Base-by-base conservation (phyloP, 1,284 basidiomycete species). In the Schizophyllum amplum region DNA sequence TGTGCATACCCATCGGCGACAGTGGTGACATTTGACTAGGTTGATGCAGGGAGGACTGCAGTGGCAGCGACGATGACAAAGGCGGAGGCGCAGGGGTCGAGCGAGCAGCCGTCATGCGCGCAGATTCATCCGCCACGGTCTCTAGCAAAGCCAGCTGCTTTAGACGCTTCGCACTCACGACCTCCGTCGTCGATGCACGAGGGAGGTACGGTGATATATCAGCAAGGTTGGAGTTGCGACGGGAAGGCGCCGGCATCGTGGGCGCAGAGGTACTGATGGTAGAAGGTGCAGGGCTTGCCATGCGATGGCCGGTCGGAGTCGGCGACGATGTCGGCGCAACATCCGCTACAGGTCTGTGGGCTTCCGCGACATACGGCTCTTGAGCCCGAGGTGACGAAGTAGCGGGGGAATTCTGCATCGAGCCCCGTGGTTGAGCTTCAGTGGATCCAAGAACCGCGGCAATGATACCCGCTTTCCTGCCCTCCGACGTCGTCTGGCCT, bases 81-180 rank as follows among this genome's bases (percentile, higher is more conserved):
- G 60, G 51, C 54, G 64, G 63, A 7, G 67, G 66, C 27, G 69
- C 65, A 33, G 70, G 73, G 47, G 69, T 71, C 22, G 69, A 64
- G 33, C 80, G 65, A 7, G 73, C 72, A 15, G 81, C 77, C 4
- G 82, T 77, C 74, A 83, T 76, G 62, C 78, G 74, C 6, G 82
- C 83, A 1, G 86, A 86, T 66, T 90, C 87, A 61, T 84, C 81
- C 1, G 81, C 87, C 47, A 90, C 80, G 20, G 79, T 76, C 66
- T 91, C 87, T n/a, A 91, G 72, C 59, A 91, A 72, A 1, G 87
- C 84, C 42, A 90, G 73, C 62, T 90, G 87, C 64, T 82, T 84
- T 67, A 87, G 68, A 60, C 78, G 78, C 66, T 83, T 86, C 21
- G 81, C 78, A 33, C 81, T 82, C 5, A 75, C 72, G 15, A 79